phyloP scores from a whole-genome alignment of 75 land plant species.

The Cunninghamia lanceolata region DNA sequence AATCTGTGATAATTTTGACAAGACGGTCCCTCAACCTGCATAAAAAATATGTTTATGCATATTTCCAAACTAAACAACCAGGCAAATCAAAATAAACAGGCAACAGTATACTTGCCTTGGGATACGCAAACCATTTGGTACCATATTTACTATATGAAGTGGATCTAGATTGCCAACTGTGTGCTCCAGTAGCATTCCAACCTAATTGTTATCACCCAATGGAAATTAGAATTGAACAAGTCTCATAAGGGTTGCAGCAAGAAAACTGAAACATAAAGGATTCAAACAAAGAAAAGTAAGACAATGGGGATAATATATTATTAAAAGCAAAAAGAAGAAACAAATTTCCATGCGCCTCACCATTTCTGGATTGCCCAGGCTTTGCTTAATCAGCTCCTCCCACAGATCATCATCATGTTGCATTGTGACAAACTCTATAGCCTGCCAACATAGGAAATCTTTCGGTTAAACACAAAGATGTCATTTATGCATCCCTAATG shows the following conservation, averaged over 20 bases:
- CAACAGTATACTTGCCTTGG: constrained; percentile 58
- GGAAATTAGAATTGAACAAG: neutral
- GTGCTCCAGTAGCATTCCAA: constrained; percentile 87
- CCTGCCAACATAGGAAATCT: constrained; percentile 42
- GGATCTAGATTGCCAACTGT: constrained; percentile 99
- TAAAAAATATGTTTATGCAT: neutral
- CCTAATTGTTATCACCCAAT: constrained; percentile 39
- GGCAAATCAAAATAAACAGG: neutral
- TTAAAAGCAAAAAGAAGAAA: neutral
- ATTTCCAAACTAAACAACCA: neutral
- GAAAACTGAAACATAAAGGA: neutral
- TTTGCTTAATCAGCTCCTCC: constrained; percentile 92
- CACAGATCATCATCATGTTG: constrained; percentile 96
- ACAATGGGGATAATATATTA: neutral
- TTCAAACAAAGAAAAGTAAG: neutral
- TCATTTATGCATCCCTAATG: neutral
- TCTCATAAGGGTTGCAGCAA: neutral
- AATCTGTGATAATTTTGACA: constrained; percentile 95
- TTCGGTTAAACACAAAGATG: neutral
- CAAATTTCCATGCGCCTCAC: constrained; percentile 26
- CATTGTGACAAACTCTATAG: constrained; percentile 87
- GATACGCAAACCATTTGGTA: constrained; percentile 84
- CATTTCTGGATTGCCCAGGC: constrained; percentile 92
- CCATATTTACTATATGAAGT: constrained; percentile 80
- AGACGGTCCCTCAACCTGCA: constrained; percentile 89